Base-by-base conservation (phyloP, 805 yeast species). In the Metschnikowia picachoensis region DNA sequence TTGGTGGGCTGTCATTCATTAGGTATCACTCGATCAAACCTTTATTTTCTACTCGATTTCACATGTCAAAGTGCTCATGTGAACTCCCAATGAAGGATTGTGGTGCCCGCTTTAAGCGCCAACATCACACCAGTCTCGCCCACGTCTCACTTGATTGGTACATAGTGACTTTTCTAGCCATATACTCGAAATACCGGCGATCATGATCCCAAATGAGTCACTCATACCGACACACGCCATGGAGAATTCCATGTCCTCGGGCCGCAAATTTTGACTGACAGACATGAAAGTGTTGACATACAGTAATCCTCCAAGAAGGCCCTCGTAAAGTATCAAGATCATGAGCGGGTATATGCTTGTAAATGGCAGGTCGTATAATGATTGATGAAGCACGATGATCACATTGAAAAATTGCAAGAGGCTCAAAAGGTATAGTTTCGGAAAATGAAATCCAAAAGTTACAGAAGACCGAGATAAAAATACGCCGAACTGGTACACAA, bases 401-500 rank as follows among this genome's bases (percentile, higher is more conserved):
- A 91, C 70, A 61, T 91, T 92, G 29, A 79, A 11, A 8, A 73
- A 58, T 64, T 92, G 99, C 35, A 92, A 69, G 0, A 76, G 29
- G 0, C 96, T 77, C 8, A 90, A 78, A 15, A 79, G 35, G 62
- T 83, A 82, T 6, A 92, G 69, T 8, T 72, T 68, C 42, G 65
- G 72, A 33, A 91, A 63, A 39, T 95, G 70, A 25, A 87, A 56
- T 3, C 74, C 74, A 46, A 83, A 70, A 3, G 82, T 72, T 0
- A 87, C 83, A 1, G 96, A 87, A 0, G 97, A 87, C 47, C 98
- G 72, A 3, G 97, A 89, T 1, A 92, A 77, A 58, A 92, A 90
- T 0, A 92, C 99, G 8, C 99, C 99, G 3, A 89, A 60, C 62
- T 92, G 98, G 58, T 92, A 92, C 4, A 91, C 64, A 3, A 95